A percentile compares a stretch with the other conserved stretches of the same genome.
Evolutionary conservation across 768 basidiomycete genomes (phyloP).

Genomic region (Psilocybe azurescens): DNA sequence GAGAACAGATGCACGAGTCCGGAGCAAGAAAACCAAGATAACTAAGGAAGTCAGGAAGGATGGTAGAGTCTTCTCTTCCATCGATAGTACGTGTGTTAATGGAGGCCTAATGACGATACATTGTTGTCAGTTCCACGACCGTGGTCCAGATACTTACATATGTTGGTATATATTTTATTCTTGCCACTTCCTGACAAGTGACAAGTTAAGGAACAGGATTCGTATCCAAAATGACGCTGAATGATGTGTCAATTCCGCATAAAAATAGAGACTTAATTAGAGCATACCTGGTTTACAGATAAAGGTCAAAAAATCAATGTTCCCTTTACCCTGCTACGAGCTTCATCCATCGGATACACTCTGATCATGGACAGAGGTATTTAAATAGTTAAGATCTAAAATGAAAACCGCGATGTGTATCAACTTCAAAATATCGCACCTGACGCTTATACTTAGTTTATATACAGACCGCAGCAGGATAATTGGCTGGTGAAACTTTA

Average conservation of each 20-base stretch:
- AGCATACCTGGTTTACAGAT: constrained; percentile 2
- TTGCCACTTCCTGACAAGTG: constrained; percentile 7
- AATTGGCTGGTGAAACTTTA: constrained; percentile 18
- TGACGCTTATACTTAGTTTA: constrained; percentile 10
- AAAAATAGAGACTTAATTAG: background rate
- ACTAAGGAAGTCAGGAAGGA: background rate
- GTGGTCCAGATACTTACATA: constrained; percentile 1
- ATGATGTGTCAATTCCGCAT: constrained; percentile 8
- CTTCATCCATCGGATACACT: constrained; percentile 4
- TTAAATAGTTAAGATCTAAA: constrained; percentile 5
- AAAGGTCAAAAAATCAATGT: background rate
- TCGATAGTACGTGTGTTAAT: constrained; percentile 6
- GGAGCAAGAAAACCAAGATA: constrained; percentile 4
- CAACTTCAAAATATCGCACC: constrained; percentile 1
- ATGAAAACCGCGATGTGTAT: constrained; percentile 6
- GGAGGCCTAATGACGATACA: background rate
- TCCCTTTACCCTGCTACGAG: background rate
- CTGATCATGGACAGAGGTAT: constrained; percentile 9
- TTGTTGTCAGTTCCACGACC: background rate
- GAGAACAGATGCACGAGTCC: background rate
- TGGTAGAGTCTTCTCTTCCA: background rate
- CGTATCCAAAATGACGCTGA: constrained; percentile 1
- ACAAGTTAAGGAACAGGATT: constrained; percentile 7
- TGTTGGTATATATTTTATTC: background rate
- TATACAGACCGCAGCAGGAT: constrained; percentile 11